Percentiles rank a stretch among this genome's conserved stretches.
Conservation (phyloP, 331 rosid species). For the Ulmus americana region DNA sequence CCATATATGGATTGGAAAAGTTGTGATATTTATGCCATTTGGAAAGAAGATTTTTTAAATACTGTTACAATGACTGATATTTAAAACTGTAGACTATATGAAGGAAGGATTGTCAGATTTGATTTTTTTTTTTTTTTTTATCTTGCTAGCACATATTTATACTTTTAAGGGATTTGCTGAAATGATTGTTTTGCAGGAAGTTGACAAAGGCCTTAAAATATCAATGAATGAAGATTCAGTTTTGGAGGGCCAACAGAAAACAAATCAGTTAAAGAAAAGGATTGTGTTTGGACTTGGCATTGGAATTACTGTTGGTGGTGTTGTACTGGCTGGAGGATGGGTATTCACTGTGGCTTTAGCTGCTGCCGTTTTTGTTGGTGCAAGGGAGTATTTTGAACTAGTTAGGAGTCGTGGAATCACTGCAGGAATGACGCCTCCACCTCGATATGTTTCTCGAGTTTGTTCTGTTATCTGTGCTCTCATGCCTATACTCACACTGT, state of each 20-base stretch:
- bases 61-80: neutral
- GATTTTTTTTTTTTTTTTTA: neutral
- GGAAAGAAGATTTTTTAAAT: neutral
- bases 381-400: slow-evolving; percentile 75
- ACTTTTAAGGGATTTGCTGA: slow-evolving; percentile 27
- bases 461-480: slow-evolving; percentile 75
- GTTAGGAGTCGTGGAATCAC: slow-evolving; percentile 71
- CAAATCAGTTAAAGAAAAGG: slow-evolving; percentile 55
- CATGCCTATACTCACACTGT: slow-evolving; percentile 71
- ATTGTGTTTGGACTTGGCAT: slow-evolving; percentile 68
- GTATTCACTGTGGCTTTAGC: slow-evolving; percentile 49
- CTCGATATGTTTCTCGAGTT: slow-evolving; percentile 61
- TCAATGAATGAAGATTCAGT: slow-evolving; percentile 42
- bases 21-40: neutral
- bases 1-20: neutral
- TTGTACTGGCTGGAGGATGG: slow-evolving; percentile 86
- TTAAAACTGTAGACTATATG: neutral
- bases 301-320: slow-evolving; percentile 55
- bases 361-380: slow-evolving; percentile 56
- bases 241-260: slow-evolving; percentile 39
- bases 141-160: slow-evolving; percentile 14
- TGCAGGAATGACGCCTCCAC: slow-evolving; percentile 85
- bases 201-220: slow-evolving; percentile 29
- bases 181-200: slow-evolving; percentile 38
- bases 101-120: neutral